Evolutionary conservation across 176 grass and related monocot species (phyloP).

Genomic region (Zizania latifolia): DNA sequence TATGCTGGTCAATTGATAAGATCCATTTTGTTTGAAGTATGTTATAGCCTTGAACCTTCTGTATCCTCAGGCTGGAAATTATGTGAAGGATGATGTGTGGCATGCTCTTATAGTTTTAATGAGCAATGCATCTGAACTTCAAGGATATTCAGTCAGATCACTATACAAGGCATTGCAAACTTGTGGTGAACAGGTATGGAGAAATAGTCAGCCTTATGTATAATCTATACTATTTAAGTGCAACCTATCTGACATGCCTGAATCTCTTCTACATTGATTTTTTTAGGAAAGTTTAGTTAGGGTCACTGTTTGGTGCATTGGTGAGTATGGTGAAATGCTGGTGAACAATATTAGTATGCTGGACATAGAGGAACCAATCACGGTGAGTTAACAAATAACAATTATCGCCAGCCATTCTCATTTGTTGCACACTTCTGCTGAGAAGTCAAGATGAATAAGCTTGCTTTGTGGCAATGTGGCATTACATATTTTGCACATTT

Average conservation of each 20-base stretch:
- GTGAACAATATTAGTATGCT: conserved; percentile 79
- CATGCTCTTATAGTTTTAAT: conserved; percentile 86
- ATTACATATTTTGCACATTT: conserved; percentile 7
- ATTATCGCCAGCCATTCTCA: background rate
- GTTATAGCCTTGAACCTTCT: background rate
- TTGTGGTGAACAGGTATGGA: conserved; percentile 66
- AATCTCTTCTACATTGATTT: conserved; percentile 29
- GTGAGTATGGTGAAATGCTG: conserved; percentile 99
- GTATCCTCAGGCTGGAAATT: conserved; percentile 70
- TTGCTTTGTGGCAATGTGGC: background rate
- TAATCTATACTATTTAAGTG: conserved; percentile 13
- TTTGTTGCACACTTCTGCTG: background rate
- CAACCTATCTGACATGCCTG: conserved; percentile 16
- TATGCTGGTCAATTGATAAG: background rate
- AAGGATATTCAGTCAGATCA: conserved; percentile 94
- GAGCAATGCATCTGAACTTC: conserved; percentile 89
- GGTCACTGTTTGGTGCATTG: conserved; percentile 94
- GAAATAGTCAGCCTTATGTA: conserved; percentile 26
- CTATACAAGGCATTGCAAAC: conserved; percentile 73
- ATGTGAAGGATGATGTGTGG: conserved; percentile 95
- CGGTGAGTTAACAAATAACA: conserved; percentile 48
- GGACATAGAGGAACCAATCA: conserved; percentile 75
- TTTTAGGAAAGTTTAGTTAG: conserved; percentile 91
- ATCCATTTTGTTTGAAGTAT: conserved; percentile 5
- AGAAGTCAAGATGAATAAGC: background rate